Base-by-base conservation (phyloP, 192 early-diverging fungal species). In the Coemansia sp. region DNA sequence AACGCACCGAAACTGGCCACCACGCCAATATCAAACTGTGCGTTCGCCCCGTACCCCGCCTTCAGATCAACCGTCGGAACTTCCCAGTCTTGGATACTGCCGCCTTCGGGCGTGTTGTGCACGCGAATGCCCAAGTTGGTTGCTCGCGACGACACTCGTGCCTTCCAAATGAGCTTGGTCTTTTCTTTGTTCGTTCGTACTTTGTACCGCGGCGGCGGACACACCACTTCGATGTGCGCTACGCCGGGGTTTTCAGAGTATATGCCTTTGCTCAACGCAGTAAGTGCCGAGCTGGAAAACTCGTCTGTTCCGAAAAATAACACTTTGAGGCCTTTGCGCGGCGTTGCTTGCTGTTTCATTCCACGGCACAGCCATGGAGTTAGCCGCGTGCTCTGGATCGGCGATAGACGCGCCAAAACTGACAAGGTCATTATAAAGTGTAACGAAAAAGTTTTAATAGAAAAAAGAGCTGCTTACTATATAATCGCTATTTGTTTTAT, bases 1-100 rank as follows among this genome's bases (percentile, higher is more conserved):
- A 96, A 94, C 64, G 89, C 91, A 5, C 95, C 94, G 85, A 96
- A 98, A 1, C 94, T 95, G 0, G 95, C 92, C n/a, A 95, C 94
- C 0, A 95, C 80, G 7, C 91, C 95, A 38, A 98, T 75, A 73
- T 94, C 91, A 69, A 88, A 95, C 4, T 15, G n/a, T 1, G 25
- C 57, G 14, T 11, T 29, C 7, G 11, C 41, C 11, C 41, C 41
- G 41, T 15, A 45, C 41, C 41, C 41, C 9, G 41, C 41, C 23
- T 53, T 41, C 12, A 17, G 37, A 35, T 62, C 29, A 2, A 59
- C 12, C 29, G 5, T 6, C 12, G 70, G 70, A 6, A 72, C 41
- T 27, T 32, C 27, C 70, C 70, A 72, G 24, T 17, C 17, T 4
- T 43, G 19, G 35, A 65, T 49, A 1, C 22, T 22, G 21, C 51